phyloP scores from a whole-genome alignment of 106 monocot species.

The Platanthera zijinensis region DNA sequence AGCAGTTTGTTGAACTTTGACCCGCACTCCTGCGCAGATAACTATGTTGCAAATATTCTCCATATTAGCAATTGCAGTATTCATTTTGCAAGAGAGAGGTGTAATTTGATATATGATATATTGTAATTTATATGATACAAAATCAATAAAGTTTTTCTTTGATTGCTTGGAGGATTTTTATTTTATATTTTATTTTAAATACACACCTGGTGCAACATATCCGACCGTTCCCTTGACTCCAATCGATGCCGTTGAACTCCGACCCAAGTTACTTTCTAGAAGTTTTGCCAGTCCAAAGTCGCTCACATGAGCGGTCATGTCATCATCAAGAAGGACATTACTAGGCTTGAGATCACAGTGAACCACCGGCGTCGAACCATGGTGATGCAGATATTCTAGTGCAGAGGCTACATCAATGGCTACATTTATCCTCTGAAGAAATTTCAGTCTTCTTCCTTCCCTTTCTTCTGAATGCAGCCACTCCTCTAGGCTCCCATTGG shows the following conservation, averaged over 20 bases:
- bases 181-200: neutral
- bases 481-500: conserved; percentile 27
- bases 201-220: conserved; percentile 7
- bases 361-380: conserved; percentile 18
- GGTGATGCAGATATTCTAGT: conserved; percentile 45
- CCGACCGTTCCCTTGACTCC: neutral
- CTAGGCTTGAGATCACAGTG: conserved; percentile 46
- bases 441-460: too few relatives aligned
- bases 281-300: conserved; percentile 40
- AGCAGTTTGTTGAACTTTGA: too few relatives aligned
- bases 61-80: too few relatives aligned
- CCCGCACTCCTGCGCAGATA: too few relatives aligned
- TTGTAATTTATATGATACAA: too few relatives aligned
- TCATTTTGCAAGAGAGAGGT: too few relatives aligned
- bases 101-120: too few relatives aligned
- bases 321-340: conserved; percentile 24
- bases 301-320: conserved; percentile 31
- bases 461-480: conserved; percentile 17
- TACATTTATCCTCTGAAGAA: conserved; percentile 25
- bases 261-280: neutral
- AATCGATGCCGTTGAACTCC: neutral
- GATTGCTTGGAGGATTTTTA: too few relatives aligned
- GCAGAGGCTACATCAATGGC: conserved; percentile 41
- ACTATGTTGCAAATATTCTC: too few relatives aligned
- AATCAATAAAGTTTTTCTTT: too few relatives aligned